Conservation (phyloP, 805 yeast species). For the Huiozyma sinensis region DNA sequence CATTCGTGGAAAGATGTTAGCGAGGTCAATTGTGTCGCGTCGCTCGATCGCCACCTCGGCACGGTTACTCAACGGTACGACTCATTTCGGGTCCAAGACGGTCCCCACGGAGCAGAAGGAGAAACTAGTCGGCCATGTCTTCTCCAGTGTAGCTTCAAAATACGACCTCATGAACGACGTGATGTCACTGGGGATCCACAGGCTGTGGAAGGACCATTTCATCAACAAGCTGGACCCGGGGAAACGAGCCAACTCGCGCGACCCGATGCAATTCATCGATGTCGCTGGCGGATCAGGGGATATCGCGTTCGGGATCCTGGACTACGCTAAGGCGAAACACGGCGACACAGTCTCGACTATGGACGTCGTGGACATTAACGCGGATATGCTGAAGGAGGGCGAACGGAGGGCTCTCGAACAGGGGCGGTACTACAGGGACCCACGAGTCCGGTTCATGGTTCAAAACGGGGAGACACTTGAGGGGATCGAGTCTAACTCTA, state of each 20-base stretch:
- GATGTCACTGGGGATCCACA: conserved; percentile 91
- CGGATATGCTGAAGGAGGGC: conserved; percentile 94
- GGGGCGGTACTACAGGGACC: conserved; percentile 40
- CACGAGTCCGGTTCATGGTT: conserved; percentile 67
- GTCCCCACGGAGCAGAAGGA: conserved; percentile 76
- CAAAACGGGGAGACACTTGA: conserved; percentile 92
- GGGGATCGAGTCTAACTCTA: conserved; percentile 71
- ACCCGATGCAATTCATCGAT: conserved; percentile 80
- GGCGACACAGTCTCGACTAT: conserved; percentile 68
- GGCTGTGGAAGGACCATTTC: conserved; percentile 90
- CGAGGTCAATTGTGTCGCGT: too few species aligned
- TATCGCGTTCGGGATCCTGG: conserved; percentile 88
- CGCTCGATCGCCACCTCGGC: too few species aligned
- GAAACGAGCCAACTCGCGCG: conserved; percentile 65
- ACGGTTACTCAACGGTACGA: conserved; percentile 17
- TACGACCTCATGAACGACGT: conserved; percentile 97
- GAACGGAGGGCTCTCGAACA: conserved; percentile 57
- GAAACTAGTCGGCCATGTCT: conserved; percentile 72
- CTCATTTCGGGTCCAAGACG: conserved; percentile 87
- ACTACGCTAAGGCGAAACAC: conserved; percentile 73
- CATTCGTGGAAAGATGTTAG: too few species aligned
- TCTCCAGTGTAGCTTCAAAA: conserved; percentile 86
- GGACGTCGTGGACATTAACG: conserved; percentile 90
- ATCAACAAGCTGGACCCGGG: conserved; percentile 88
- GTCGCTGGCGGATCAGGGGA: conserved; percentile 99